Evolutionary conservation across 257 asterid genomes (phyloP).

Genomic region (Catharanthus roseus): DNA sequence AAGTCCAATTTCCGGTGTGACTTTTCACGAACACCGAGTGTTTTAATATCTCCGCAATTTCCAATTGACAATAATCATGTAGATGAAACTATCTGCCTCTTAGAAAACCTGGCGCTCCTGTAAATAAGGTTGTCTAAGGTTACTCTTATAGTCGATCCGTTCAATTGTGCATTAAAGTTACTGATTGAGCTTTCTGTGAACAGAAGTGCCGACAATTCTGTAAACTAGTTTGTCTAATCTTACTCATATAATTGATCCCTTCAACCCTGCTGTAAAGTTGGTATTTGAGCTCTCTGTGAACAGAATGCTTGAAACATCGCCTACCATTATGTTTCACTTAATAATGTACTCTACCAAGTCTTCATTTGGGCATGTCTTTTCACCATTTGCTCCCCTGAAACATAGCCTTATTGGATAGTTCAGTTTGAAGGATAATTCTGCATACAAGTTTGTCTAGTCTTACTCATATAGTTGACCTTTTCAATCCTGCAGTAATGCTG

Average conservation of each 20-base stretch:
- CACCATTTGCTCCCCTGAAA: neutral
- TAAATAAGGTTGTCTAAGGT: neutral
- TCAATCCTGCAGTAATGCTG: neutral
- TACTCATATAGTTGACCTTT: no score
- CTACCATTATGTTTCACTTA: neutral
- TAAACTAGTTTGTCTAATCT: constrained; percentile 4
- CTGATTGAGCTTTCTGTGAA: neutral
- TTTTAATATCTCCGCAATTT: neutral
- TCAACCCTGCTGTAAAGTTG: neutral
- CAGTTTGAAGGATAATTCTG: neutral
- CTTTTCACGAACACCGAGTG: neutral
- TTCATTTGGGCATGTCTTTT: neutral
- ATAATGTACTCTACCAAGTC: neutral
- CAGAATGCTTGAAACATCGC: neutral
- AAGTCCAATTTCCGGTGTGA: neutral
- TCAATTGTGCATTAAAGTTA: neutral
- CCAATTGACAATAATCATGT: neutral
- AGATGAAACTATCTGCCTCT: neutral
- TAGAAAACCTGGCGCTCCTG: neutral
- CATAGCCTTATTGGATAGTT: neutral
- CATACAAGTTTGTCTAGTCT: no score
- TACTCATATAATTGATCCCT: neutral
- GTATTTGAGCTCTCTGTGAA: neutral
- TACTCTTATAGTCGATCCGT: neutral
- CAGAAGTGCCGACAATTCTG: no score